phyloP scores from a whole-genome alignment of 2,329 filamentous ascomycete genomes.

The Zasmidium citrigriseum region DNA sequence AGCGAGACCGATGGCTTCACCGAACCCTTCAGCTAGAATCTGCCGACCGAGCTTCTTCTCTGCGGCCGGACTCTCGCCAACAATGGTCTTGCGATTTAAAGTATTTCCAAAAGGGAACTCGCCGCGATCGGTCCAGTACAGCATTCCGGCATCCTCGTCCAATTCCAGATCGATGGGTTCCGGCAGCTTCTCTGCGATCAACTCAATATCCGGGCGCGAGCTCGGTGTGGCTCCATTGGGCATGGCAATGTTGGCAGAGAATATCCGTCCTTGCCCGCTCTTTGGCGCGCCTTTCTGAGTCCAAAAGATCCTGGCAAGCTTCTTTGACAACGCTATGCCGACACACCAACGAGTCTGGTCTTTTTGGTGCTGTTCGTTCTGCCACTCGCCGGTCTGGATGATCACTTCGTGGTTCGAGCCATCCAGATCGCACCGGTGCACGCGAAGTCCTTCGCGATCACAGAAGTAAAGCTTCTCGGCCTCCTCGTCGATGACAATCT shows the following conservation, averaged over 20 bases:
- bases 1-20: constrained; percentile 25
- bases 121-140: constrained; percentile 65
- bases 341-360: constrained; percentile 40
- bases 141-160: constrained; percentile 44
- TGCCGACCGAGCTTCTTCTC: constrained; percentile 23
- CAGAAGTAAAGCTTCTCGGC: constrained; percentile 43
- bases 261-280: constrained; percentile 54
- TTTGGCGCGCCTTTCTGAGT: constrained; percentile 61
- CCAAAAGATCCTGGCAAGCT: constrained; percentile 57
- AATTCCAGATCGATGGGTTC: constrained; percentile 62
- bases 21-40: constrained; percentile 24
- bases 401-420: constrained; percentile 40
- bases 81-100: constrained; percentile 44
- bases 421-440: constrained; percentile 40
- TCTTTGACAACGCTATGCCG: constrained; percentile 52
- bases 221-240: constrained; percentile 32
- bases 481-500: constrained; percentile 36
- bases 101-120: constrained; percentile 58
- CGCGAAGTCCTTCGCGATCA: constrained; percentile 47
- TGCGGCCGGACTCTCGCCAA: constrained; percentile 12
- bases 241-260: constrained; percentile 49
- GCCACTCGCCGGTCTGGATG: constrained; percentile 42
- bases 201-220: constrained; percentile 44
- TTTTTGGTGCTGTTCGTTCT: constrained; percentile 18
- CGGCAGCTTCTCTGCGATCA: constrained; percentile 48